These are phyloP conservation scores for Glycine tomentella DNA, from an alignment of 306 rosid species.

Conservation along the genomic window DNA sequence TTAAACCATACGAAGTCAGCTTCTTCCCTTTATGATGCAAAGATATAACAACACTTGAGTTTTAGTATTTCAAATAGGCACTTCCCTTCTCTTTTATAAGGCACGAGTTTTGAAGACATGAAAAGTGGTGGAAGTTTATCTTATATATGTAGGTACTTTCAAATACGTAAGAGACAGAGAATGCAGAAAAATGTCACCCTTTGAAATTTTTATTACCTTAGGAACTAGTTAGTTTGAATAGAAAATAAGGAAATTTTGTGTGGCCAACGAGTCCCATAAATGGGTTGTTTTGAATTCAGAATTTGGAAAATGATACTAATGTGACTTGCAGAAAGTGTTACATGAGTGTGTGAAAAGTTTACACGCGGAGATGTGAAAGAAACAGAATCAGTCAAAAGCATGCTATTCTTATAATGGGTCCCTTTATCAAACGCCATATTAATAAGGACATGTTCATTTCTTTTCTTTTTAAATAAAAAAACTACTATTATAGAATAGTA, in stretches of 20 bases:
- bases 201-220: conserved; percentile 11
- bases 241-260: background rate
- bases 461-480: background rate
- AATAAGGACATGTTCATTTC: background rate
- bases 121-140: conserved; percentile 16
- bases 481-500: too few species aligned
- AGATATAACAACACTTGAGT: conserved; percentile 8
- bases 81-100: conserved; percentile 44
- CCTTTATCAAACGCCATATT: background rate
- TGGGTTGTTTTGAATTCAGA: conserved; percentile 51
- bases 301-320: background rate
- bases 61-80: background rate
- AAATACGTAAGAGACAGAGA: conserved; percentile 44
- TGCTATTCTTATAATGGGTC: background rate
- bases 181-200: conserved; percentile 43
- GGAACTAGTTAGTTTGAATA: conserved; percentile 48
- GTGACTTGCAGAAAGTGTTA: conserved; percentile 46
- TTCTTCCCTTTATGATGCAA: conserved; percentile 2
- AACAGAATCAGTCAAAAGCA: conserved; percentile 41
- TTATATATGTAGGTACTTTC: conserved; percentile 21
- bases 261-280: conserved; percentile 34
- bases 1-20: conserved; percentile 32
- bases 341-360: conserved; percentile 50
- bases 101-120: conserved; percentile 29
- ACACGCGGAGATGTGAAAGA: conserved; percentile 45